Evolutionary conservation across 306 rosid species (phyloP), one percentile per base, ranked within the genome.

Genomic region (Cucurbita argyrosperma): DNA sequence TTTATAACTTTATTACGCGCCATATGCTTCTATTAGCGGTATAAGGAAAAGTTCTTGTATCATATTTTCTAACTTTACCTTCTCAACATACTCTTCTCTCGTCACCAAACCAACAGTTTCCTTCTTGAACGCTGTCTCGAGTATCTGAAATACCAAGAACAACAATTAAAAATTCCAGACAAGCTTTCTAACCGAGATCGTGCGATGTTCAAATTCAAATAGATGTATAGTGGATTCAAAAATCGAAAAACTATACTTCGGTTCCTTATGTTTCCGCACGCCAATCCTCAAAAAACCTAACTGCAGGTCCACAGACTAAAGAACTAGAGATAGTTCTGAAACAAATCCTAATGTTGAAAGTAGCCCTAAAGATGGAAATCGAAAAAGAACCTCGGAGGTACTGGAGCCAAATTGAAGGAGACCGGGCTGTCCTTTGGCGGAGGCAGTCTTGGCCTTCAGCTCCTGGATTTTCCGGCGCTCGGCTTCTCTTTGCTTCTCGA

Each of bases 381-480:
- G 26, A 62, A 60, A 13, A 46, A 62, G 59, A 26, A 90, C 97
- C 97, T 94, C 97, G 11, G 96, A 90, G 57, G 89, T 87, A 84
- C 99, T 85, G 53, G 97, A 91, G n/a, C 99, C 97, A 47, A 94
- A 94, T 74, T 94, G 99, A 68, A 94, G 99, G 80, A 94, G 99
- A 72, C 97, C 97, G 0, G 96, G 92, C 74, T 91, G 92, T 85
- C 88, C 99, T 10, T 87, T 86, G 52, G 69, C 79, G 21, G 91
- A 82, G 60, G 92, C 88, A 2, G 99, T 89, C 89, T 94, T 94
- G 74, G 84, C 82, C 80, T 94, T 94, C 77, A 91, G 97, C 82
- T 94, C 99, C 60, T 89, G 91, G 82, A 94, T 94, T 86, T 91
- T 94, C 65, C 90, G 95, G 76, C 96, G 97, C 83, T 94, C 97